A percentile compares a stretch with the other conserved stretches of the same genome.
phyloP scores from a whole-genome alignment of 2,329 filamentous ascomycete genomes.

The Aspergillus niger region DNA sequence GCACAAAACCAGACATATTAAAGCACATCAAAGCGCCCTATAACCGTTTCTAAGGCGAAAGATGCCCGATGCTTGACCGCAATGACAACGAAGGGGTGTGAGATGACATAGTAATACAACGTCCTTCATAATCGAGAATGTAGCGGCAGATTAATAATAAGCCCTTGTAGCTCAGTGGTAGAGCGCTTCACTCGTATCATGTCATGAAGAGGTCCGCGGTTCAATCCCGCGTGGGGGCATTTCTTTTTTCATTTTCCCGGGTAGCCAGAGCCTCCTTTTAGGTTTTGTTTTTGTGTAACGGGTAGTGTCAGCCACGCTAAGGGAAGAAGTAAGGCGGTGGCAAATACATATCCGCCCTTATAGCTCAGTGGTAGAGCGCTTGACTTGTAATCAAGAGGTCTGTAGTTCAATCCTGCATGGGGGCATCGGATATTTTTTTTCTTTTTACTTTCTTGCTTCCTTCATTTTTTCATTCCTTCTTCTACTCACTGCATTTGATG shows the following conservation, averaged over 20 bases:
- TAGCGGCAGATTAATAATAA: background rate
- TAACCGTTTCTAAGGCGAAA: no score
- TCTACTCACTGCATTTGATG: no score
- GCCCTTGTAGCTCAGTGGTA: constrained; percentile 5
- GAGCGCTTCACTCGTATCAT: constrained; percentile 3
- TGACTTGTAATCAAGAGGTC: constrained; percentile 4
- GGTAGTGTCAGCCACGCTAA: background rate
- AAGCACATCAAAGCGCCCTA: no score
- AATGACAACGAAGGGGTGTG: no score
- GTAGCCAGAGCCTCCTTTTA: background rate
- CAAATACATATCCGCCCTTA: background rate
- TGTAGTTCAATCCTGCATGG: background rate
- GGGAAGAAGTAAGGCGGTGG: background rate
- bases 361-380: background rate
- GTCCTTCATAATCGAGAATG: background rate
- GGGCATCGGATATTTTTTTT: background rate
- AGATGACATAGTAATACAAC: background rate
- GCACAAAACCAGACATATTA: rapidly evolving
- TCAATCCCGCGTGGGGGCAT: constrained; percentile 4
- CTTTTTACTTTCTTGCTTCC: background rate
- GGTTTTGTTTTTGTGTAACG: background rate
- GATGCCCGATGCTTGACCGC: no score
- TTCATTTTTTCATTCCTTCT: no score
- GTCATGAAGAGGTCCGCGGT: constrained; percentile 5
- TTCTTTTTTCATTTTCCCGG: background rate